Evolutionary conservation across 495 filamentous ascomycete genomes (phyloP), one percentile per base, ranked within the genome.

Genomic region (Penicillium nucicola): DNA sequence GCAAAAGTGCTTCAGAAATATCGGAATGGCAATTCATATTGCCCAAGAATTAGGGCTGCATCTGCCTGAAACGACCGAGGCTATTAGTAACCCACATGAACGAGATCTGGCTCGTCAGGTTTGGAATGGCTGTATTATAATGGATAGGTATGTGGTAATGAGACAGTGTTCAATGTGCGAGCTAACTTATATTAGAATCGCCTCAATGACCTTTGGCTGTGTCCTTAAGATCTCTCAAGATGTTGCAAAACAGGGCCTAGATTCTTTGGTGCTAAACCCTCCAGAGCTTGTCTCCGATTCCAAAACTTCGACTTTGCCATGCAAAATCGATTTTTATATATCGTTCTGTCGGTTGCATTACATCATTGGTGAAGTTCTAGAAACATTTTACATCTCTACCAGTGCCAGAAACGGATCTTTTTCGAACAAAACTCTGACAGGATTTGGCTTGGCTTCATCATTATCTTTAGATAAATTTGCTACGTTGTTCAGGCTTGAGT

Each of bases 21-120:
- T 85, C 77, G 76, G 89, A n/a, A 86, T 90, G 55, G 85, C 83
- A 6, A 48, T 48, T 39, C 46, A 48, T 41, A 34, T 48, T 12
- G 46, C 46, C n/a, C 84, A 89, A 50, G 82, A 82, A 2, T 64
- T 90, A 14, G 88, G 88, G 3, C 71, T 92, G 30, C 88, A 92
- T 58, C 76, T 86, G 12, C 51, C 52, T 34, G 57, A 45, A 30
- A 57, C 42, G 17, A 51, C 42, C 5, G 60, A 55, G 23, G 42
- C 52, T 9, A 57, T 62, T 12, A 39, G 55, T 14, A 40, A 60
- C 23, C 12, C 30, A 13, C 32, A 28, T 11, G 48, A 52, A 28
- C 38, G 53, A 42, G 56, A 60, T 19, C 45, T 63, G 39, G 40
- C 46, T 3, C 40, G 57, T 19, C 50, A 38, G 37, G 56, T 63